Base-by-base conservation (phyloP, 768 basidiomycete species). In the Antrodiella citrinella region DNA sequence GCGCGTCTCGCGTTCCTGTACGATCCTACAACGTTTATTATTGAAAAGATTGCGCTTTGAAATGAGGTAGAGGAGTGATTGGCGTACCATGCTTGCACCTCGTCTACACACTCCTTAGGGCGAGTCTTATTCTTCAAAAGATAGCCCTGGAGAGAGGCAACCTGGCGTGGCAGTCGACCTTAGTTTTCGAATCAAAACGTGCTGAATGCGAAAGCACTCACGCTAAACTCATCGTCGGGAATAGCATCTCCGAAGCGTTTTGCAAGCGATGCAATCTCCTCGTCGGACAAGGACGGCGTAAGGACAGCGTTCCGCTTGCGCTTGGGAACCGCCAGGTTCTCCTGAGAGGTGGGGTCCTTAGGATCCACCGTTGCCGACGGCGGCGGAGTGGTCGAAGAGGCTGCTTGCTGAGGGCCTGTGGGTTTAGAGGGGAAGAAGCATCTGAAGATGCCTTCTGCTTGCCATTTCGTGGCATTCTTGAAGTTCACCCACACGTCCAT, bases 401-500 rank as follows among this genome's bases (percentile, higher is more conserved):
- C 7, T 15, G 30, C 30, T 35, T 35, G 30, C 30, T 35, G 30
- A n/a, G n/a, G n/a, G 18, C 67, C 51, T 47, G 72, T 56, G 2
- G 76, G 69, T 51, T 70, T 81, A 66, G 66, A 83, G 2, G 90
- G 89, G 83, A 92, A 92, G 81, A 92, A 92, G 66, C 87, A 90
- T 65, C 90, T 90, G 80, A 91, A 92, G 63, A 92, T 88, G 47
- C 87, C 89, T 66, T 91, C 89, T 12, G 90, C 90, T 61, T 92
- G 90, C 87, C 87, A 91, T 65, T 89, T 91, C 5, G 87, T 90
- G 4, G 90, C 89, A 60, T 92, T 84, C 47, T 85, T 84, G 68
- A 92, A 92, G 70, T 91, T 89, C 38, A 93, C 77, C 89, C 89
- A 91, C 13, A 94, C 84, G 59, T 91, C 91, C 86, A 91, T 90